Conservation (phyloP, 2,329 filamentous ascomycete genomes). For the Cladobotryum mycophilum region DNA sequence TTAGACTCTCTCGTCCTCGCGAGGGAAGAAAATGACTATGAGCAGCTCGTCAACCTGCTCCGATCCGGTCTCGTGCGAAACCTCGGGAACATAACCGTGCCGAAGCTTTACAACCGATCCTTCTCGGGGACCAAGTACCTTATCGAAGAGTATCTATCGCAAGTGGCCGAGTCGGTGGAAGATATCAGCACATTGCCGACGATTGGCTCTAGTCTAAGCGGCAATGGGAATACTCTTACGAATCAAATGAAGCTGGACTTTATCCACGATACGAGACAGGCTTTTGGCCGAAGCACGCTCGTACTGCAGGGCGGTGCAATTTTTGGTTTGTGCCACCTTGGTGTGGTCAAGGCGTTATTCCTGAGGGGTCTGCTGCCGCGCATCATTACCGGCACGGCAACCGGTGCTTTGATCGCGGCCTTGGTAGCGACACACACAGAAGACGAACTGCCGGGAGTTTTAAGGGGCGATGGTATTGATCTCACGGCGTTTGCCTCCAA, state of each 20-base stretch:
- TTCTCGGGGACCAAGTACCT: conserved; percentile 85
- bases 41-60: conserved; percentile 70
- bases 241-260: conserved; percentile 79
- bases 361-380: conserved; percentile 73
- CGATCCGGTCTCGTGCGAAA: conserved; percentile 77
- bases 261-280: conserved; percentile 78
- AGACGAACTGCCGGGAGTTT: conserved; percentile 70
- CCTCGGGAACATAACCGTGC: conserved; percentile 81
- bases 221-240: conserved; percentile 43
- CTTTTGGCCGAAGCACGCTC: conserved; percentile 79
- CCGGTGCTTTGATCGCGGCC: conserved; percentile 82
- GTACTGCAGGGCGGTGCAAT: conserved; percentile 87
- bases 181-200: conserved; percentile 66
- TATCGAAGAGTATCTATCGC: conserved; percentile 84
- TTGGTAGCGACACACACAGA: conserved; percentile 82
- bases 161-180: conserved; percentile 74
- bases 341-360: conserved; percentile 83
- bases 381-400: conserved; percentile 87
- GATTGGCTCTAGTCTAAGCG: conserved; percentile 27
- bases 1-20: conserved; percentile 64
- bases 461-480: conserved; percentile 76
- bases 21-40: conserved; percentile 64
- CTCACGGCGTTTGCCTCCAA: conserved; percentile 65
- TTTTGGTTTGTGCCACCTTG: conserved; percentile 84
- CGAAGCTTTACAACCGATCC: conserved; percentile 74